Evolutionary conservation across 2,329 filamentous ascomycete genomes (phyloP).

Genomic region (Pseudofabraea citricarpa): DNA sequence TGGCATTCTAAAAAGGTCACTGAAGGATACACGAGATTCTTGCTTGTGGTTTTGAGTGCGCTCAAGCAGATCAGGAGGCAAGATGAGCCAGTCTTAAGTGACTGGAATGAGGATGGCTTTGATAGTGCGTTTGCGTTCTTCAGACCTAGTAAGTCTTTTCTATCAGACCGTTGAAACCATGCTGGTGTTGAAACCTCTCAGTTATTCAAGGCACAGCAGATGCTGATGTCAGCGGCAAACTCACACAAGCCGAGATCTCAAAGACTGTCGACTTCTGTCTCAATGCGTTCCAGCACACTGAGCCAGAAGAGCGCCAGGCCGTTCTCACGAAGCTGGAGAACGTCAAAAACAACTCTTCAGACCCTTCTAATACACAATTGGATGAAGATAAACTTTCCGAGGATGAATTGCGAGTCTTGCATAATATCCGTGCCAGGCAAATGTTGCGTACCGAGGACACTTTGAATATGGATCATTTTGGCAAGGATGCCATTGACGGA

Average conservation of each 20-base stretch:
- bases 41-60: constrained; percentile 35
- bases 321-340: constrained; percentile 2
- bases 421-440: constrained; percentile 25
- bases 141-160: constrained; percentile 18
- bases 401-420: constrained; percentile 12
- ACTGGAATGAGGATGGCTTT: constrained; percentile 36
- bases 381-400: constrained; percentile 3
- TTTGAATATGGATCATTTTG: constrained; percentile 30
- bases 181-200: constrained; percentile 10
- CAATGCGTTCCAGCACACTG: constrained; percentile 22
- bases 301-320: constrained; percentile 3
- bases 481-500: constrained; percentile 24
- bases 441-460: constrained; percentile 28
- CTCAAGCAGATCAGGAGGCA: constrained; percentile 34
- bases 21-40: constrained; percentile 42
- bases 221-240: constrained; percentile 16
- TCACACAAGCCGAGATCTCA: constrained; percentile 27
- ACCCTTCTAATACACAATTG: background rate
- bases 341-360: too few relatives aligned
- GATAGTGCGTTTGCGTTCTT: constrained; percentile 33
- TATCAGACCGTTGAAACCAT: background rate
- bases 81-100: constrained; percentile 34
- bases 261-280: constrained; percentile 31
- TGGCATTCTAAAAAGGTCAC: constrained; percentile 41
- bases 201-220: constrained; percentile 35